Conservation (phyloP, 1,284 basidiomycete genomes). For the Melampsora americana region DNA sequence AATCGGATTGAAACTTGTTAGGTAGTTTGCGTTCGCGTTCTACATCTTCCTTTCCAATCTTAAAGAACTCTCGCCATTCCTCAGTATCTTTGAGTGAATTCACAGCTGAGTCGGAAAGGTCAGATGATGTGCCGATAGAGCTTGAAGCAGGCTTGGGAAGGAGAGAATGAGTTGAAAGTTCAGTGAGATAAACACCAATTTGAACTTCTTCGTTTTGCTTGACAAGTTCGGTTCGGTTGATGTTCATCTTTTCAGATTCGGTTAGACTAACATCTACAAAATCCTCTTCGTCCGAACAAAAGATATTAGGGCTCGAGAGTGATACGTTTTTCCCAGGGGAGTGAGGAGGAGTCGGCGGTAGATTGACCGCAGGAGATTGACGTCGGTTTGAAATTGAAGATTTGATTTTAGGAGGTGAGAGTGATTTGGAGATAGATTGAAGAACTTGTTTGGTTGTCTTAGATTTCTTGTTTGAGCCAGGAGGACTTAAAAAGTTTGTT, state of each 20-base stretch:
- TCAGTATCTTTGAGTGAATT: conserved; percentile 19
- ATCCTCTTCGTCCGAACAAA: conserved; percentile 16
- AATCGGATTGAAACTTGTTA: conserved; percentile 1
- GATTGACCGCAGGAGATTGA: conserved; percentile 12
- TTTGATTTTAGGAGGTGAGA: conserved; percentile 24
- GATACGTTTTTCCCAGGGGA: neutral
- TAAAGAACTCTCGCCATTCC: conserved; percentile 36
- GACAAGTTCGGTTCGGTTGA: conserved; percentile 18
- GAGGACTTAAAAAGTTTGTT: neutral
- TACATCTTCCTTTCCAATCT: conserved; percentile 34
- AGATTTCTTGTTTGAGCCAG: conserved; percentile 6
- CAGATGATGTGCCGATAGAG: neutral
- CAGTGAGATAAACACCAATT: conserved; percentile 24
- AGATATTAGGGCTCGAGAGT: neutral
- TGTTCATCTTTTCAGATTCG: conserved; percentile 26
- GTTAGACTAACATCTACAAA: conserved; percentile 30
- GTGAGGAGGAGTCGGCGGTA: neutral
- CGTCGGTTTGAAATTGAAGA: conserved; percentile 2
- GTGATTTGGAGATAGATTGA: conserved; percentile 27
- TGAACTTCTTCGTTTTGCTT: conserved; percentile 13
- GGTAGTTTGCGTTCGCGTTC: conserved; percentile 25
- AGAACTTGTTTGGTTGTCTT: conserved; percentile 32
- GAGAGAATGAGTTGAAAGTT: conserved; percentile 3
- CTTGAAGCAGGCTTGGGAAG: neutral
- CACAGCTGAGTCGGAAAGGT: neutral